Percentiles rank a stretch among this genome's conserved stretches.
Conservation (phyloP, 176 grass and related monocot genomes). For the Aegilops umbellulata region DNA sequence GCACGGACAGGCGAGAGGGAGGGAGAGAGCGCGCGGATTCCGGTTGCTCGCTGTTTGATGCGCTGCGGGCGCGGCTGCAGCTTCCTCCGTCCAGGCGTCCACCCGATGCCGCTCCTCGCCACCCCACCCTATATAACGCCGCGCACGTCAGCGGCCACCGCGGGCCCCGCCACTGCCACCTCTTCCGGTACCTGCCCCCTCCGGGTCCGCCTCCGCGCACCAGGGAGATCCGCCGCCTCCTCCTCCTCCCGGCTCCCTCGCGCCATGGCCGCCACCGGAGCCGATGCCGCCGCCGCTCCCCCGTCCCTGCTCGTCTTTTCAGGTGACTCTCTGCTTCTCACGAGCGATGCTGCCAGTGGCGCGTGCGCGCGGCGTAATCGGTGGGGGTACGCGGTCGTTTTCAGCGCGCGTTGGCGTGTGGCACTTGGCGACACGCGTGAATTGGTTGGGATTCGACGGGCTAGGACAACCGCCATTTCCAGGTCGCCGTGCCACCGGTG, state of each 20-base stretch:
- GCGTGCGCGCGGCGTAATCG: neutral
- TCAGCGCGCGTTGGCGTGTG: neutral
- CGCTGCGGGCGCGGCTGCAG: neutral
- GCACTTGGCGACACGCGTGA: neutral
- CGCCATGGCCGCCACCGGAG: constrained; percentile 32
- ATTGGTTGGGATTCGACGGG: neutral
- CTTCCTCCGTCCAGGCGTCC: constrained; percentile 3
- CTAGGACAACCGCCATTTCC: neutral
- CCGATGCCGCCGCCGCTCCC: neutral
- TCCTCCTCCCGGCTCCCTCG: neutral
- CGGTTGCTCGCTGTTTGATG: neutral
- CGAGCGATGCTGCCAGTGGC: neutral
- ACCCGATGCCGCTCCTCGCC: constrained; percentile 42
- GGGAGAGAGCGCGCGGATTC: neutral
- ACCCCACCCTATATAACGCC: constrained; percentile 14
- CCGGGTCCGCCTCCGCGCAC: neutral
- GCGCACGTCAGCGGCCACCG: neutral
- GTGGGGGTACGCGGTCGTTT: neutral
- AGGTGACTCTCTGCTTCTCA: constrained; percentile 32
- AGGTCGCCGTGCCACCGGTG: neutral
- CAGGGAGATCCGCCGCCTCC: constrained; percentile 30
- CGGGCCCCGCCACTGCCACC: neutral
- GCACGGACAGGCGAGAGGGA: neutral
- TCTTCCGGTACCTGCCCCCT: neutral
- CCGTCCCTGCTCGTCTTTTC: constrained; percentile 92